Base-by-base conservation (phyloP, 2,329 filamentous ascomycete genomes). In the Exutisphaerella laricina region DNA sequence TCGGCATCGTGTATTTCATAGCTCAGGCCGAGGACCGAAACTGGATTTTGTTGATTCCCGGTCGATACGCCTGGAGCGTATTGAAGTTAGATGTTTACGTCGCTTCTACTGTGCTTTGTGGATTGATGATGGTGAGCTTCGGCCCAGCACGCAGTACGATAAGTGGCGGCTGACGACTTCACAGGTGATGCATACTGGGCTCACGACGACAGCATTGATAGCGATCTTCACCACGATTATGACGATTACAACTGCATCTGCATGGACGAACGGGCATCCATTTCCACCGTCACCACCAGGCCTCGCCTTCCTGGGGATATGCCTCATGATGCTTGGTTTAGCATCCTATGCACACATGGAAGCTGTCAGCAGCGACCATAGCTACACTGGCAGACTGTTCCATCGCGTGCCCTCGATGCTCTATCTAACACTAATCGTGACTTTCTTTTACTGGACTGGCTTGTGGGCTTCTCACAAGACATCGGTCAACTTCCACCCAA, bases 401-500 rank as follows among this genome's bases (percentile, higher is more conserved):
- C 28, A 37, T 4, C 38, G 35, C 16, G 41, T 59, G 12, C 51
- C 58, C 23, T 44, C 59, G 4, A 59, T 58, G 39, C 45, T 69
- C 12, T 67, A 67, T 38, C 38, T 65, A 8, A 21, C 66, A 4
- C 57, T 73, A 13, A 41, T 69, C 4, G 28, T 69, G 4, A 54
- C 75, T 1, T 61, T 73, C 32, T 56, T 66, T n/a, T 41, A 72
- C 49, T 66, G 67, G 45, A 48, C 69, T 3, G 57, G 62, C 25
- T 58, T 72, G 5, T 66, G 62, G 36, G 59, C 66, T 20, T 62
- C 66, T 21, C 68, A 69, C 40, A 66, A 63, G 16, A 62, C 63
- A 13, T 51, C 63, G 17, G 56, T 67, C 13, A 60, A 63, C 13
- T 66, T 66, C 26, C 77, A 80, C 55, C 76, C 78, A 0, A 78